Base-by-base conservation (phyloP, 306 rosid genomes). In the Mimosa bimucronata region DNA sequence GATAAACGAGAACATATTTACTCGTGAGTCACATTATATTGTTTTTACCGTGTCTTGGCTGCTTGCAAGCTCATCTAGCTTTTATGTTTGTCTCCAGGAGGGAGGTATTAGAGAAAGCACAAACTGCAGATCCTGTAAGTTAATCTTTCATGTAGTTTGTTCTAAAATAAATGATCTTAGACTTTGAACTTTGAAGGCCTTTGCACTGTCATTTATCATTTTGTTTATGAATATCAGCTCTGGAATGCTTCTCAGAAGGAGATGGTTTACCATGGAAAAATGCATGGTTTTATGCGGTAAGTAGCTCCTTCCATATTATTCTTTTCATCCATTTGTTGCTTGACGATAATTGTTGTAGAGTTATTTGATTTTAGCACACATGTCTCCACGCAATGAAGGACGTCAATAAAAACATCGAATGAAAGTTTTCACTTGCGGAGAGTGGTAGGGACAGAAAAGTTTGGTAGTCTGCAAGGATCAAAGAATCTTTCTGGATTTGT, bases 241-340 rank as follows among this genome's bases (percentile, higher is more conserved):
- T 92, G 98, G 98, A 94, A 94, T 87, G 98, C 97, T 78, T 91
- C 97, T 79, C 98, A 94, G 79, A 73, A 89, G 85, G 98, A 94
- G 95, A 91, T 92, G 98, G 97, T 91, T 79, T 82, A 82, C 86
- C 66, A 85, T 60, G 98, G 98, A 84, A 94, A 94, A 88, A 94
- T 94, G 97, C 98, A 94, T 71, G 98, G 98, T 77, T 94, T 85
- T 87, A 92, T 92, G 98, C 80, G 98, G 98, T 87, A 67, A 81
- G 88, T 79, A 79, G 78, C 5, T 34, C 38, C 83, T 45, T 74
- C 34, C 46, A 57, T 23, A 75, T 68, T 7, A 76, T 74, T 34
- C 5, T 48, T 53, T 40, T 23, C 23, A 65, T 67, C 31, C 60
- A 34, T 73, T 70, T 80, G 34, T 74, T 84, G 84, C 81, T 69